These are phyloP conservation scores for Candida buenavistaensis DNA, from an alignment of 1,139 yeast species.

Conservation along the genomic window DNA sequence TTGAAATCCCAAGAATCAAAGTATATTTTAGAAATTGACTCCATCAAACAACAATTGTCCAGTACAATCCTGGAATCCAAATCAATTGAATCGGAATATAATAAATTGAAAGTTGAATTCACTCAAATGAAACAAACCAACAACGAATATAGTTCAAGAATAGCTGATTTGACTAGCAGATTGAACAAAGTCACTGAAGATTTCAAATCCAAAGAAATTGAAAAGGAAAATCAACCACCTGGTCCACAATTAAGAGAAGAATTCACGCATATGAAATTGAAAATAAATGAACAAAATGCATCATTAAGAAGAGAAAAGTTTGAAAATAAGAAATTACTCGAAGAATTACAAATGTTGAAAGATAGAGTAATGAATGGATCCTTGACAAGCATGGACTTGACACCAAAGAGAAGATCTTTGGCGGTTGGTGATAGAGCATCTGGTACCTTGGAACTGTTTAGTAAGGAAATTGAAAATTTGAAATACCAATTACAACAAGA, in stretches of 20 bases:
- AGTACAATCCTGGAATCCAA: slow-evolving; percentile 12
- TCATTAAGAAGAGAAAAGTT: slow-evolving; percentile 51
- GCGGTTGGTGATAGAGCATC: slow-evolving; percentile 35
- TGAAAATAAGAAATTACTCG: slow-evolving; percentile 54
- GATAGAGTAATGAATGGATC: slow-evolving; percentile 31
- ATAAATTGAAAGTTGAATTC: slow-evolving; percentile 36
- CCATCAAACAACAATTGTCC: slow-evolving; percentile 6
- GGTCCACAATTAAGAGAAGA: slow-evolving; percentile 41
- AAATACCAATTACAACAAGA: slow-evolving; percentile 41
- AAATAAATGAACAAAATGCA: slow-evolving; percentile 55
- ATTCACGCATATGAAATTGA: slow-evolving; percentile 50
- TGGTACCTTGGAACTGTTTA: slow-evolving; percentile 22
- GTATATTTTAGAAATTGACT: slow-evolving; percentile 10
- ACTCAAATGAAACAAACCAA: slow-evolving; percentile 28
- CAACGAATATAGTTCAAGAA: slow-evolving; percentile 27
- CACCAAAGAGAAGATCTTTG: slow-evolving; percentile 31
- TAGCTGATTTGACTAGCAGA: slow-evolving; percentile 25
- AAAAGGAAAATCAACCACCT: slow-evolving; percentile 43
- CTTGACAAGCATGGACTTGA: slow-evolving; percentile 18
- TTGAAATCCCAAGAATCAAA: slow-evolving; percentile 8
- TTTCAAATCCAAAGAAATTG: slow-evolving; percentile 21
- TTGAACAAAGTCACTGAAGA: slow-evolving; percentile 22
- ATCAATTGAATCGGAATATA: slow-evolving; percentile 17
- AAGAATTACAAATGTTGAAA: slow-evolving; percentile 59
- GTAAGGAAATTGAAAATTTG: slow-evolving; percentile 38